Evolutionary conservation across 805 yeast species (phyloP).

Genomic region (Yamadazyma tumulicola): DNA sequence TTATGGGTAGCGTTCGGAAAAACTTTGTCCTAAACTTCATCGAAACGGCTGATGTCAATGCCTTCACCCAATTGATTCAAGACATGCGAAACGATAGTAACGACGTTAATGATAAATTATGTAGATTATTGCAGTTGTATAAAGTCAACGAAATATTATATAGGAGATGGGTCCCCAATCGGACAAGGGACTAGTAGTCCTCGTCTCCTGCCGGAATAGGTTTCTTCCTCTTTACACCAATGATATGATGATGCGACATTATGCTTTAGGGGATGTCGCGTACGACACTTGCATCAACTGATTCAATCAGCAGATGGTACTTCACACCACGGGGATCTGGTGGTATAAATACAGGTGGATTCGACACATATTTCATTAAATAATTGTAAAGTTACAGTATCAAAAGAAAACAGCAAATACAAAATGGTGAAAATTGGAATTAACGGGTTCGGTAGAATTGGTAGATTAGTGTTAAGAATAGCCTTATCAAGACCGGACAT

Average conservation of each 20-base stretch:
- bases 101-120: conserved; percentile 14
- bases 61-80: conserved; percentile 21
- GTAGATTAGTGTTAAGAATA: conserved; percentile 33
- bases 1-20: conserved; percentile 84
- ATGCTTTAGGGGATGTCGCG: not conserved
- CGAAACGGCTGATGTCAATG: conserved; percentile 43
- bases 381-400: not conserved
- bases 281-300: not conserved
- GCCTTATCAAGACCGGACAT: conserved; percentile 29
- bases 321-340: not conserved
- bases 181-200: conserved; percentile 67
- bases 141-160: conserved; percentile 63
- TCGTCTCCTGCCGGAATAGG: no score
- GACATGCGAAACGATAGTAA: no score
- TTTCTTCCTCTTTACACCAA: no score
- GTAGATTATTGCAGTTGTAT: conserved; percentile 38
- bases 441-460: conserved; percentile 36
- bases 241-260: no score
- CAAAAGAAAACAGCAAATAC: not conserved
- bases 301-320: not conserved
- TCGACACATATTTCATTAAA: not conserved
- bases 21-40: conserved; percentile 68
- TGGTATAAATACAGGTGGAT: conserved; percentile 1
- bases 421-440: conserved; percentile 26
- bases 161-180: conserved; percentile 82